Base-by-base conservation (phyloP, 192 early-diverging fungal genomes). In the Entrophospora sp. region DNA sequence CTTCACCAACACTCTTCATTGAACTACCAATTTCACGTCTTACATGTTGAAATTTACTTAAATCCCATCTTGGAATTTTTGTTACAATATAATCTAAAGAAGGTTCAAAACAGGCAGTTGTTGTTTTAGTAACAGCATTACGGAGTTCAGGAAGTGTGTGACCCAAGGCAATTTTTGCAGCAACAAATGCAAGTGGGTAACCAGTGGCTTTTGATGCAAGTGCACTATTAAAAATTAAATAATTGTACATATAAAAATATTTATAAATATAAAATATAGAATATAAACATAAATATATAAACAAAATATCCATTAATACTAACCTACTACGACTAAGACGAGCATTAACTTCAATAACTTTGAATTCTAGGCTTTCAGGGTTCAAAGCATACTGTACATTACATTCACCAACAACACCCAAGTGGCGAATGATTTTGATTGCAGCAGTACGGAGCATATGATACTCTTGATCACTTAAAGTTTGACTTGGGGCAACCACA, bases 321-420 rank as follows among this genome's bases (percentile, higher is more conserved):
- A 10, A 63, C 61, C 43, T 48, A 46, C 61, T 63, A 71, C 96
- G 85, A 65, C 89, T 92, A 24, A 98, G 79, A 60, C 96, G 91
- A 24, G 96, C 96, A 70, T 98, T 98, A 70, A 98, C 95, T 81
- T 98, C 96, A 67, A 98, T 98, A 69, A 98, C 92, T 77, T 90
- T 90, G 80, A 95, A 98, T 77, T 98, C 96, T 77, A 90, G 87
- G 59, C 85, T 87, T 52, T 89, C 72, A 14, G 96, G 96, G 80
- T 96, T 96, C 42, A 98, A 82, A 24, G 94, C 95, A 72, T 98
- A 98, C 78, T 98, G 96, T 66, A 98, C 92, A 76, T 98, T 98
- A 81, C 96, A 98, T 80, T 98, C 96, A 64, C 96, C 96, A n/a
- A 98, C 85, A 1, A 98, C 96, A 63, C 96, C 96, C 56, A 98